Base-by-base conservation (phyloP, 805 yeast species). In the Yamadazyma tumulicola region DNA sequence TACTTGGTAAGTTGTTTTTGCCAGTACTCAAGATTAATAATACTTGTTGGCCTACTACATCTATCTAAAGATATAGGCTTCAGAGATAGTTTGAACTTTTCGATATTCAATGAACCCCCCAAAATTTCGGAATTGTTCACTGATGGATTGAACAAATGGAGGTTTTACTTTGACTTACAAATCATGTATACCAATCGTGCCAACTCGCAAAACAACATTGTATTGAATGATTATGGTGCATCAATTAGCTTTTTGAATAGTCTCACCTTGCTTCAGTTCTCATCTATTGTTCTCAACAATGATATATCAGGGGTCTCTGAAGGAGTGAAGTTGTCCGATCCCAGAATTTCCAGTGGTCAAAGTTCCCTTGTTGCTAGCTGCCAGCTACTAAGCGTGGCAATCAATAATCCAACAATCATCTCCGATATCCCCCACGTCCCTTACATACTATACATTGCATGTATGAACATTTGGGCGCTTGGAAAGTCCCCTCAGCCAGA, bases 91-190 rank as follows among this genome's bases (percentile, higher is more conserved):
- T 12, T 24, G 14, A 16, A 24, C n/a, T 24, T 24, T 6, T 7
- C n/a, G 6, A 7, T 24, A 7, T 12, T 24, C 6, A 24, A 12
- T 8, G 14, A 11, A 6, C n/a, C 8, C 57, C 47, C 6, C 31
- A 54, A 11, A 49, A 54, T 7, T 67, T 62, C 34, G 63, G 67
- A 5, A 49, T 62, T 35, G 57, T 63, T 65, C 21, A 57, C 55
- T 29, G 48, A 47, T 5, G 64, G 65, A 1, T 52, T 61, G 25
- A 43, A 45, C 29, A 52, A 52, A 29, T 65, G 71, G 70, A 49
- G 56, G 34, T 54, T 51, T 8, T 59, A 61, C 40, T 61, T 61
- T 39, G 67, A 64, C 36, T 41, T 44, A 14, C 70, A 64, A 34
- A 57, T 61, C 17, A 40, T 46, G 7, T 33, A 42, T 14, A 43